Percentiles rank a stretch among this genome's conserved stretches.
Evolutionary conservation across 495 filamentous ascomycete genomes (phyloP).

Genomic region (Parathielavia hyrcaniae): DNA sequence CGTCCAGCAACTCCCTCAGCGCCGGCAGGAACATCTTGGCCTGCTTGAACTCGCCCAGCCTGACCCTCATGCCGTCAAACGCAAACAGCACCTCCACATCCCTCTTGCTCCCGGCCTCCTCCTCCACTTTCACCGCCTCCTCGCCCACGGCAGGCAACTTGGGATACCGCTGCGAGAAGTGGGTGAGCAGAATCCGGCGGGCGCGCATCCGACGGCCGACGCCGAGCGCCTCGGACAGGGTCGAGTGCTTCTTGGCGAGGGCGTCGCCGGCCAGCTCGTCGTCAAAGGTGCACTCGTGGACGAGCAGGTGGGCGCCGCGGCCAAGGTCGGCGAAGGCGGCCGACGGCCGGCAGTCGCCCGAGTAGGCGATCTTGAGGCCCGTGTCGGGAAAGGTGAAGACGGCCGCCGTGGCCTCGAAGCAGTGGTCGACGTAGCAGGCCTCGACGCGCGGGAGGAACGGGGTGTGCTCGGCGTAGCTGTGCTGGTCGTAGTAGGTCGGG

Average conservation of each 20-base stretch:
- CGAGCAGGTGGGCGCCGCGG: conserved; percentile 65
- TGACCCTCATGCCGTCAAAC: conserved; percentile 84
- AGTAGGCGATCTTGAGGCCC: conserved; percentile 84
- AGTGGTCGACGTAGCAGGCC: conserved; percentile 66
- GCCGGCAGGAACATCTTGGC: conserved; percentile 70
- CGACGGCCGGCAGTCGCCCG: conserved; percentile 84
- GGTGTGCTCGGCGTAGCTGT: conserved; percentile 7
- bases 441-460: conserved; percentile 47
- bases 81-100: conserved; percentile 55
- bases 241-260: conserved; percentile 82
- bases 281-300: conserved; percentile 96
- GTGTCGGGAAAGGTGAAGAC: conserved; percentile 63
- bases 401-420: conserved; percentile 67
- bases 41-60: conserved; percentile 70
- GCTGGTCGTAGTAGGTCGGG: conserved; percentile 5
- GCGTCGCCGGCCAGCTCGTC: conserved; percentile 74
- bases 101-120: not conserved
- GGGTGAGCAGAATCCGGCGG: conserved; percentile 70
- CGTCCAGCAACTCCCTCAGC: conserved; percentile 59
- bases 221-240: conserved; percentile 72
- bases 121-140: conserved; percentile 22
- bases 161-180: conserved; percentile 94
- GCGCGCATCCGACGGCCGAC: conserved; percentile 75
- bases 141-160: conserved; percentile 59
- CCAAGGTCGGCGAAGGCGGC: conserved; percentile 62